Evolutionary conservation across 2,329 filamentous ascomycete species (phyloP).

Genomic region (Didymella pinodella): DNA sequence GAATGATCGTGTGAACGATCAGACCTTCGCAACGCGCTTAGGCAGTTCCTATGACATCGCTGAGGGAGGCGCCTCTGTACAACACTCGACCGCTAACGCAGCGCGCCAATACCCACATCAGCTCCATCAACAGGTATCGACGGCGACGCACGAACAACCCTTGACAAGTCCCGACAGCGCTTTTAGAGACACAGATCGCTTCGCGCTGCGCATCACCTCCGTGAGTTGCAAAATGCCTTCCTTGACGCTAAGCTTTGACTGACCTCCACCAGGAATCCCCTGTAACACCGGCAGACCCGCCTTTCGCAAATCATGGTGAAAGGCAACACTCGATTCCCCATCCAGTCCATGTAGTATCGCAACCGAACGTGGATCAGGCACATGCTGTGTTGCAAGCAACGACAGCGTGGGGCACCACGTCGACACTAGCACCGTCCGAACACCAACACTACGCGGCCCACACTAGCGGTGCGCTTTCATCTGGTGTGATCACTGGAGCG

Average conservation of each 20-base stretch:
- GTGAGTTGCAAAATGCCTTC: conserved; percentile 31
- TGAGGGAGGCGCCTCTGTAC: conserved; percentile 30
- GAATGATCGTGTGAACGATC: conserved; percentile 19
- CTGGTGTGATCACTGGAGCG: conserved; percentile 23
- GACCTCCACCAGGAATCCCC: conserved; percentile 33
- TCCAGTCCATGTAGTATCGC: conserved; percentile 30
- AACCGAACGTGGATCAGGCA: conserved; percentile 26
- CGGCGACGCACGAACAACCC: conserved; percentile 16
- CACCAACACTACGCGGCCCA: conserved; percentile 30
- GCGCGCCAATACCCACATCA: conserved; percentile 27
- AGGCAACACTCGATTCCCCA: conserved; percentile 34
- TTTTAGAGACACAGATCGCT: conserved; percentile 28
- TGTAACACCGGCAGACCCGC: conserved; percentile 33
- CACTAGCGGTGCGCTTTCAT: conserved; percentile 22
- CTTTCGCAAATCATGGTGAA: conserved; percentile 32
- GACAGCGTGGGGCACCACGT: conserved; percentile 26
- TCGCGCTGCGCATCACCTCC: conserved; percentile 30
- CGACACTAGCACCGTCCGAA: conserved; percentile 21
- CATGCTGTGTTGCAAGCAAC: conserved; percentile 29
- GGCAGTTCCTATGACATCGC: conserved; percentile 28
- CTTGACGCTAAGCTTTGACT: conserved; percentile 29
- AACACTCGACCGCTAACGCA: conserved; percentile 23
- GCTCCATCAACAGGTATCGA: conserved; percentile 21
- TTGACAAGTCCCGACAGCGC: conserved; percentile 21
- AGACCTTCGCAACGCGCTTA: conserved; percentile 21